Base-by-base conservation (phyloP, 2,329 filamentous ascomycete genomes). In the Colletotrichum sp. region DNA sequence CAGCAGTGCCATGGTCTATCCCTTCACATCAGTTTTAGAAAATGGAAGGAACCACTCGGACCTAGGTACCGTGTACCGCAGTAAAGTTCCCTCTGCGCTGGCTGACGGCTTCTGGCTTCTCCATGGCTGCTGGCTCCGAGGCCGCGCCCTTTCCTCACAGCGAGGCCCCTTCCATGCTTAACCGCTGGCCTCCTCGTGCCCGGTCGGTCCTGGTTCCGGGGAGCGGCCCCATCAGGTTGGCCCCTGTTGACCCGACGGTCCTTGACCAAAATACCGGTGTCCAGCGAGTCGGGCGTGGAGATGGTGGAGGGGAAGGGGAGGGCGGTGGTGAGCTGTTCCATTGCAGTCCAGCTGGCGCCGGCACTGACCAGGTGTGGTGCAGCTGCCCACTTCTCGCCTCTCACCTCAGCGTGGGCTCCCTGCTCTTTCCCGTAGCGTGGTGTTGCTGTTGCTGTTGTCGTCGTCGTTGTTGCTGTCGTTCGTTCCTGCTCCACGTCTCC, bases 171-270 rank as follows among this genome's bases (percentile, higher is more conserved):
- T 52, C 43, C 43, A 52, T 52, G 28, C 30, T 65, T 60, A 71
- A 65, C 60, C 67, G 71, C 68, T 71, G 72, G 61, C 36, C 61
- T 39, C 27, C 34, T 66, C 34, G 48, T 74, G 9, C 55, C 62
- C 52, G 62, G 69, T 56, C 69, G 55, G 72, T 72, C 72, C 55
- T 72, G 69, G 39, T 62, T 62, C 69, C 69, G 69, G 73, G 28
- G 56, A 32, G 56, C 56, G 56, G 67, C 27, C 69, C 58, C 72
- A 43, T 66, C 39, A 16, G 36, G 36, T 7, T 62, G 61, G 55
- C 55, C 72, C 72, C 61, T 71, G 71, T n/a, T 55, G 28, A 32
- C 12, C 43, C 43, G 43, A 52, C n/a, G n/a, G 43, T 52, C 43
- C 43, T 52, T 8, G 43, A 52, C 43, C 43, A 52, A 22, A 52